Evolutionary conservation across 108 stramenopile genomes (phyloP), one percentile per base, ranked within the genome.

Genomic region (Fistulifera pelliculosa): DNA sequence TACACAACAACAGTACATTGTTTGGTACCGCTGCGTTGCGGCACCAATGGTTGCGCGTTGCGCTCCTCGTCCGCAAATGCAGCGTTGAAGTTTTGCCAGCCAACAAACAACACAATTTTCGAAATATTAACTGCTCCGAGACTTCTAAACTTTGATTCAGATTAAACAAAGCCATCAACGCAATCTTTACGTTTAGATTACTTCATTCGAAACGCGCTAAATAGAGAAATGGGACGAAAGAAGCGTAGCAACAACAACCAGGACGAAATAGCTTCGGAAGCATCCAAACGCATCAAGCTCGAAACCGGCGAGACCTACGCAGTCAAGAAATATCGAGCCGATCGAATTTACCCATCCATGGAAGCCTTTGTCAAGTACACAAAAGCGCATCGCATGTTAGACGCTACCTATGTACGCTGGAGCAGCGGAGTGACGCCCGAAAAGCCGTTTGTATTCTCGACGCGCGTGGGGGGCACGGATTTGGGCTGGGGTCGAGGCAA

Each of bases 301-400:
- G 40, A n/a, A 41, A 76, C 75, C 3, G 69, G 75, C 13, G 74
- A 79, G 38, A 53, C 51, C 27, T 90, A 75, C 57, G 76, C 72
- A 10, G 89, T 86, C 38, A 90, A 90, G 55, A 90, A 84, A 50
- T 90, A 90, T 60, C 80, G 89, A 4, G 77, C 89, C 13, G 80
- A 81, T 18, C 73, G 73, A 14, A 64, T 73, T 45, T 86, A 81
- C 62, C 54, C 70, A 18, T 72, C 84, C 43, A 90, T 90, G 67
- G 89, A 90, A 19, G 80, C 89, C 28, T 90, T 90, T 61, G 67
- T 80, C 43, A 74, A 77, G 38, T 90, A 90, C 66, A 84, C 89
- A 18, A 90, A 90, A 43, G 66, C 80, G 22, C 89, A 90, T 72
- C 75, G 89, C 47, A 90, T 90, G 87, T 50, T 81, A 31, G 89